Conservation (phyloP, 495 filamentous ascomycete genomes). For the Xylaria telfairii region DNA sequence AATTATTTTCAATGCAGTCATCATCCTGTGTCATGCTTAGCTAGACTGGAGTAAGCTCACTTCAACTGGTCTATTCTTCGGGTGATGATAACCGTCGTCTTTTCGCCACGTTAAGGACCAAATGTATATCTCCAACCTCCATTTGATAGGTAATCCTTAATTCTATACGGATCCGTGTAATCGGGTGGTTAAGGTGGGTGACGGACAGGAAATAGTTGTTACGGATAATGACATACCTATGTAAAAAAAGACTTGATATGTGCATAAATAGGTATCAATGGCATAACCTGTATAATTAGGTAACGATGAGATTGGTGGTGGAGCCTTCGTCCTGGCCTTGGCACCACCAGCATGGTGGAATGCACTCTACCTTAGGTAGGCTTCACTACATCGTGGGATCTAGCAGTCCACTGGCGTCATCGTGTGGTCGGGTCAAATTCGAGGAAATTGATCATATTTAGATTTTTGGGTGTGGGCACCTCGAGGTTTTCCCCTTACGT, state of each 20-base stretch:
- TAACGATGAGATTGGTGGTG: neutral
- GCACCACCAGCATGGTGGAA: neutral
- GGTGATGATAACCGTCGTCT: neutral
- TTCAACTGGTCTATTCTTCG: neutral
- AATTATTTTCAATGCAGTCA: neutral
- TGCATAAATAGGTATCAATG: neutral
- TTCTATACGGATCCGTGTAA: too few species aligned
- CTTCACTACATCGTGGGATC: neutral
- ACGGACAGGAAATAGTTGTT: too few species aligned
- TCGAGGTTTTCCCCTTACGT: neutral
- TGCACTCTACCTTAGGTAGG: neutral
- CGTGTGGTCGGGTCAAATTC: neutral
- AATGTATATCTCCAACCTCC: neutral
- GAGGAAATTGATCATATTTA: neutral
- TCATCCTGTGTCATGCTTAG: neutral
- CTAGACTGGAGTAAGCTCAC: neutral
- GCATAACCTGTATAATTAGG: neutral
- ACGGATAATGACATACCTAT: neutral
- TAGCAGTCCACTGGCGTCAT: neutral
- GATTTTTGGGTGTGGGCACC: neutral
- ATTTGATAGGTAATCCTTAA: too few species aligned
- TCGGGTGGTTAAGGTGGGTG: too few species aligned
- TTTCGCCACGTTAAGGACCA: neutral
- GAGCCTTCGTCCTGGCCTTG: neutral
- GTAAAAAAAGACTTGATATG: neutral